Base-by-base conservation (phyloP, 441 rosid species). In the Bruguiera hainesii region DNA sequence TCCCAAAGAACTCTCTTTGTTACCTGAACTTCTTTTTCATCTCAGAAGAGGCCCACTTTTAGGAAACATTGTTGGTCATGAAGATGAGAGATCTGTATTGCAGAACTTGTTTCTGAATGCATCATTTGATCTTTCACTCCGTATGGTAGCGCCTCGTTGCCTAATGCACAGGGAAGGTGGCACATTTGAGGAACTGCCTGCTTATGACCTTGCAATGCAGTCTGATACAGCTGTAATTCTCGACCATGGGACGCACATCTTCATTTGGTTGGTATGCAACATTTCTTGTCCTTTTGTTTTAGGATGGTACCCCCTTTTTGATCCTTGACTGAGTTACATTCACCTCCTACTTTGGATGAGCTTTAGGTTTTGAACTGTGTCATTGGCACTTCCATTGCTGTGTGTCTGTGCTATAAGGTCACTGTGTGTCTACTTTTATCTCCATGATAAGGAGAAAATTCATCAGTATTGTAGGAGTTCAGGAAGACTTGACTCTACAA, bases 101-200 rank as follows among this genome's bases (percentile, higher is more conserved):
- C 83, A 94, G 66, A 87, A 85, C 80, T 66, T 91, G 84, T 91
- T 91, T 85, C 80, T 94, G 48, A 89, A 89, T 64, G 91, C 97
- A 60, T 94, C 97, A 28, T 91, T 87, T 75, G 96, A 88, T 77
- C 89, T 95, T 59, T 90, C 99, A 10, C 90, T 95, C 25, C 90
- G 89, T 63, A 94, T 94, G 99, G 85, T 94, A 8, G 96, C 93
- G 3, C 98, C 99, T 50, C 97, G 89, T 63, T 88, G 97, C 75
- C 78, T 94, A 71, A 88, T 94, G 98, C 97, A 94, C 76, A 87
- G 86, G 61, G 97, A 88, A 86, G 98, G 97, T 13, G 99, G 98
- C 33, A 91, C 93, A 37, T 94, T 94, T 63, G 99, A 94, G 78
- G 99, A 94, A 76, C 68, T 91, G 61, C 96, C 93, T 25, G 94